Base-by-base conservation (phyloP, 2,329 filamentous ascomycete species). In the Talaromyces piceae region DNA sequence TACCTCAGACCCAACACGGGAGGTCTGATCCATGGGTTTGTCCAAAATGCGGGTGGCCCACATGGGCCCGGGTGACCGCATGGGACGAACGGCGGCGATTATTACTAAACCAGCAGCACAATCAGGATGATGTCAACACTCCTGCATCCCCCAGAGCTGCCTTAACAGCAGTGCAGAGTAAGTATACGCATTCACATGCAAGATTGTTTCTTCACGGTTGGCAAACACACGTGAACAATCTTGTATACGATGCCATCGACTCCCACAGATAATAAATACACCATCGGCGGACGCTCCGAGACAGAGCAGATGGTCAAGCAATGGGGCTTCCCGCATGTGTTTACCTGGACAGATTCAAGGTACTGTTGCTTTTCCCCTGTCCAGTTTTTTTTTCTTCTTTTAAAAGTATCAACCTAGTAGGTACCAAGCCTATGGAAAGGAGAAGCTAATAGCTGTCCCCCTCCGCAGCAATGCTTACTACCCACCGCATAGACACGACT, bases 341-440 rank as follows among this genome's bases (percentile, higher is more conserved):
- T 83, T 58, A 83, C 80, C 3, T 83, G 80, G 80, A 75, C 73
- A 1, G 80, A 83, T 63, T 66, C 74, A 45, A 76, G 77, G 78
- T 81, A 70, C 13, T 31, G 27, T 20, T 11, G 46, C 11, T 39
- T 28, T 12, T 27, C 16, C 3, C 13, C 12, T 6, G 20, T 26
- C 3, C 4, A 45, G 13, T 5, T 13, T 13, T 26, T 25, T n/a
- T n/a, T n/a, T n/a, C n/a, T n/a, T n/a, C n/a, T n/a, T n/a, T n/a
- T n/a, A n/a, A n/a, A n/a, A n/a, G n/a, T n/a, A n/a, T n/a, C n/a
- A n/a, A n/a, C n/a, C n/a, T n/a, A n/a, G n/a, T n/a, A n/a, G n/a
- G n/a, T n/a, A n/a, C n/a, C n/a, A n/a, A 25, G 26, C 11, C 6
- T 20, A 1, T 8, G 20, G 33, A 31, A 31, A 30, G 5, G 5